Evolutionary conservation across 306 rosid species (phyloP).

Genomic region (Malus orientalis): DNA sequence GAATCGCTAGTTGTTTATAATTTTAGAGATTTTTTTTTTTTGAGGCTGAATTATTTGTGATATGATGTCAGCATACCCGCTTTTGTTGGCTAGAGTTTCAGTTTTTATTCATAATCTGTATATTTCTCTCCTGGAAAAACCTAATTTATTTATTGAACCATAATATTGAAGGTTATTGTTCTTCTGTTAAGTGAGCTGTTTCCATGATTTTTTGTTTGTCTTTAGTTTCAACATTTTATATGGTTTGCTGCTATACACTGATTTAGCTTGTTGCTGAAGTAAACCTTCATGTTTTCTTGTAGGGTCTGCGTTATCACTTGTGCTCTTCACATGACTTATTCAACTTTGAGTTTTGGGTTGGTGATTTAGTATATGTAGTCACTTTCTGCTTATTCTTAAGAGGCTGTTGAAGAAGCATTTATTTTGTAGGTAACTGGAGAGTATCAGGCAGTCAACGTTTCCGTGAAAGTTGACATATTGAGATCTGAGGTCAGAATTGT

Average conservation of each 20-base stretch:
- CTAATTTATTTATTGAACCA: background rate
- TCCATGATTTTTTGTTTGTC: background rate
- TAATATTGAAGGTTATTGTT: background rate
- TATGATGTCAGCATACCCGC: background rate
- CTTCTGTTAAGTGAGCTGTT: background rate
- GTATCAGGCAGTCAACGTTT: slow-evolving; percentile 94
- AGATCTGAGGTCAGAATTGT: slow-evolving; percentile 55
- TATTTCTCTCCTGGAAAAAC: background rate
- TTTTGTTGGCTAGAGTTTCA: background rate
- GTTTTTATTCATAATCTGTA: background rate
- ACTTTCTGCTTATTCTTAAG: slow-evolving; percentile 23
- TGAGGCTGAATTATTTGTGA: background rate
- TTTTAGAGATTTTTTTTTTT: background rate
- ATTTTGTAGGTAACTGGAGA: slow-evolving; percentile 83
- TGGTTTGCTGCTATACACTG: background rate
- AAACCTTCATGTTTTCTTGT: slow-evolving; percentile 18
- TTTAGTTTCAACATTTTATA: background rate
- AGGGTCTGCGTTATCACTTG: slow-evolving; percentile 96
- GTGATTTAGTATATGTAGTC: slow-evolving; percentile 30
- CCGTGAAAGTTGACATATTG: slow-evolving; percentile 61
- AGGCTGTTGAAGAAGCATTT: slow-evolving; percentile 24
- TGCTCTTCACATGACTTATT: slow-evolving; percentile 87
- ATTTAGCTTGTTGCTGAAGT: slow-evolving; percentile 1
- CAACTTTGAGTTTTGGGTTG: slow-evolving; percentile 96
- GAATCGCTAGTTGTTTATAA: background rate